Evolutionary conservation across 2,329 filamentous ascomycete genomes (phyloP).

Genomic region (Trichothecium sympodiale): DNA sequence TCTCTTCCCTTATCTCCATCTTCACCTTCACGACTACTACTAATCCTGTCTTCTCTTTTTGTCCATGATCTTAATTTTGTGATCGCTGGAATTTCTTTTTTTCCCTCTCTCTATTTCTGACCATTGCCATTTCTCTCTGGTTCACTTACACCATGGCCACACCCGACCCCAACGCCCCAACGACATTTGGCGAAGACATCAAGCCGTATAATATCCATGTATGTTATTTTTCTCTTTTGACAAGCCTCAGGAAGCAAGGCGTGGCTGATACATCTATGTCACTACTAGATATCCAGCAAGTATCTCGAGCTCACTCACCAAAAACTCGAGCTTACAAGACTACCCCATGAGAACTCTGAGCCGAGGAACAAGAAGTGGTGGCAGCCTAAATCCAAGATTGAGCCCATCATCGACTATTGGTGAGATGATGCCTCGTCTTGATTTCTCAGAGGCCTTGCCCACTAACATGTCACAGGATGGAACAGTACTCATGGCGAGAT

Average conservation of each 20-base stretch:
- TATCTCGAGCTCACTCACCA: slow-evolving; percentile 57
- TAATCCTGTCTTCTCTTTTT: too few relatives aligned
- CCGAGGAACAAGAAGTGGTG: slow-evolving; percentile 40
- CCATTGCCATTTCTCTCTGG: too few relatives aligned
- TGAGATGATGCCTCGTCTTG: slow-evolving; percentile 15
- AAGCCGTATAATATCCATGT: slow-evolving; percentile 48
- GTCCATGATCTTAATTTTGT: too few relatives aligned
- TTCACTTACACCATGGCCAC: not conserved
- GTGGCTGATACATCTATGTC: slow-evolving; percentile 14
- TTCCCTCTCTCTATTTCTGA: too few relatives aligned
- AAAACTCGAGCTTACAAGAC: slow-evolving; percentile 55
- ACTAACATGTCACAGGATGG: slow-evolving; percentile 36
- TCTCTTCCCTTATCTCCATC: too few relatives aligned
- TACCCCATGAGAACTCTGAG: slow-evolving; percentile 46
- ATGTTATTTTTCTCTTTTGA: slow-evolving; percentile 16
- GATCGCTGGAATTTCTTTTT: too few relatives aligned
- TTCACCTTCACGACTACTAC: too few relatives aligned
- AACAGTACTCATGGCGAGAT: slow-evolving; percentile 53
- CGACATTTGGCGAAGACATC: slow-evolving; percentile 28
- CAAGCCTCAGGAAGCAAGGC: not conserved
- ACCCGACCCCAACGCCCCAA: slow-evolving; percentile 7
- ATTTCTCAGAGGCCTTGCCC: not conserved
- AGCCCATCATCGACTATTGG: slow-evolving; percentile 57
- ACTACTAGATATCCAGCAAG: slow-evolving; percentile 47
- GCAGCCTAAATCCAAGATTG: slow-evolving; percentile 49